These are phyloP conservation scores for Articulospora tetracladia DNA, from an alignment of 495 filamentous ascomycete genomes.

Conservation along the genomic window DNA sequence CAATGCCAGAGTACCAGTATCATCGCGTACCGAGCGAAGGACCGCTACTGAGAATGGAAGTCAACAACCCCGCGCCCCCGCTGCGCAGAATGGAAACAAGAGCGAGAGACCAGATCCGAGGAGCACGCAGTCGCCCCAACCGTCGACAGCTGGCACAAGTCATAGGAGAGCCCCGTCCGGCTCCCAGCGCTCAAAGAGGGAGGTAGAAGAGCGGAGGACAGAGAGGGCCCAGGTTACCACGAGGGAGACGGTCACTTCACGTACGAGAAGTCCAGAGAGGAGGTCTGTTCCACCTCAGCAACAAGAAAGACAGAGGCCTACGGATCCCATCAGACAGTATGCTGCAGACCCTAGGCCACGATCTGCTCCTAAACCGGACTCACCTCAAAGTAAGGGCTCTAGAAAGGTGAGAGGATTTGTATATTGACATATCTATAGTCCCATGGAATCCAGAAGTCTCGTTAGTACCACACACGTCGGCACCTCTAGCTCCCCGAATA, in stretches of 20 bases:
- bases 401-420: not conserved
- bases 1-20: conserved; percentile 18
- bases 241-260: conserved; percentile 57
- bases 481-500: conserved; percentile 81
- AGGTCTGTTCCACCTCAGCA: conserved; percentile 32
- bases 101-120: conserved; percentile 18
- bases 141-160: conserved; percentile 8
- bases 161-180: conserved; percentile 25
- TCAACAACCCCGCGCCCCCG: conserved; percentile 21
- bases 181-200: conserved; percentile 17
- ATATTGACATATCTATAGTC: conserved; percentile 7
- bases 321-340: conserved; percentile 12
- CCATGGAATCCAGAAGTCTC: conserved; percentile 80
- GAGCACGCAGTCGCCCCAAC: conserved; percentile 21
- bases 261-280: conserved; percentile 63
- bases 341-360: conserved; percentile 18
- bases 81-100: conserved; percentile 15
- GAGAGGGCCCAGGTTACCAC: conserved; percentile 58
- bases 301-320: conserved; percentile 8
- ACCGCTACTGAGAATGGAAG: conserved; percentile 22
- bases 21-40: conserved; percentile 22
- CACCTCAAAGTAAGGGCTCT: conserved; percentile 19
- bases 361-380: conserved; percentile 17
- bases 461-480: conserved; percentile 78
- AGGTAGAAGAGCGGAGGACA: conserved; percentile 27